phyloP scores from a whole-genome alignment of 352 stramenopile genomes.

The Phytophthora podocarpi region DNA sequence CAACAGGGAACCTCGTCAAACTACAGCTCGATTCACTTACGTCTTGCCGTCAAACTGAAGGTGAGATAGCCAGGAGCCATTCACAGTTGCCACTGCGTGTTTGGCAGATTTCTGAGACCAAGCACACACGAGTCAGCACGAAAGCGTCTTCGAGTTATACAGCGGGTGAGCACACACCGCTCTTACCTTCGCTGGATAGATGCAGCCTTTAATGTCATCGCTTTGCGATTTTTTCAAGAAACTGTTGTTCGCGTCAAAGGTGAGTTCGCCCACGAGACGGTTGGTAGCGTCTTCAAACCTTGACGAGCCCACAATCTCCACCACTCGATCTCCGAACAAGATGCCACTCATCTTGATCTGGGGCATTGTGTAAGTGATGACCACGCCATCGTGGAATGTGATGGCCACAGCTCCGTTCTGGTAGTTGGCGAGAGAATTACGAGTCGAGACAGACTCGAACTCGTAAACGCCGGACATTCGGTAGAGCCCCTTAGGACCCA shows the following conservation, averaged over 20 bases:
- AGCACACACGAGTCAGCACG: background rate
- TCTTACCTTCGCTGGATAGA: slow-evolving; percentile 51
- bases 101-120: slow-evolving; percentile 50
- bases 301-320: slow-evolving; percentile 62
- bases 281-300: slow-evolving; percentile 57
- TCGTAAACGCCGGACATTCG: slow-evolving; percentile 63
- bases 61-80: slow-evolving; percentile 74
- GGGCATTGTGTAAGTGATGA: slow-evolving; percentile 69
- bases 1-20: background rate
- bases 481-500: slow-evolving; percentile 55
- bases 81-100: slow-evolving; percentile 43
- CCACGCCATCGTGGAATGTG: slow-evolving; percentile 56
- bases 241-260: slow-evolving; percentile 66
- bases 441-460: slow-evolving; percentile 71
- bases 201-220: slow-evolving; percentile 78
- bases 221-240: slow-evolving; percentile 70
- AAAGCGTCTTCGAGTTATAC: background rate
- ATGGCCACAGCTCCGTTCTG: slow-evolving; percentile 52
- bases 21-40: slow-evolving; percentile 28
- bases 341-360: slow-evolving; percentile 85
- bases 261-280: slow-evolving; percentile 53
- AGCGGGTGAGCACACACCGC: background rate
- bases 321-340: slow-evolving; percentile 70
- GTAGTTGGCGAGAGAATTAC: slow-evolving; percentile 74
- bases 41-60: slow-evolving; percentile 74